Conservation (phyloP, 129 eudicot genomes). For the Artemisia argyi region DNA sequence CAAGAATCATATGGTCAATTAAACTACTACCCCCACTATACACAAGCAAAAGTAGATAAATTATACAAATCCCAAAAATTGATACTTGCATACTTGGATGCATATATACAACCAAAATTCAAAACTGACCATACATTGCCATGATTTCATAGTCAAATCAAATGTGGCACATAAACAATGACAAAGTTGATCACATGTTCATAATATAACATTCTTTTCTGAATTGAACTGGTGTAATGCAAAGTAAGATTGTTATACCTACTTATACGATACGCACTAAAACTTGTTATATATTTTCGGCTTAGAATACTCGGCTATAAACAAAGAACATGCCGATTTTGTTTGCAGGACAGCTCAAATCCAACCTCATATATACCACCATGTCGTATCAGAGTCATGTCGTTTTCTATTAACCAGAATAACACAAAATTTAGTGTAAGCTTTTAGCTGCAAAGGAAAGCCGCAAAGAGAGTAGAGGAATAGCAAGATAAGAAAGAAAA, state of each 20-base stretch:
- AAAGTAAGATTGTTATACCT: background rate
- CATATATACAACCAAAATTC: conserved; percentile 16
- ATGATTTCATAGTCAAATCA: conserved; percentile 24
- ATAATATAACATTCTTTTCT: conserved; percentile 3
- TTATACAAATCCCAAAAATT: conserved; percentile 10
- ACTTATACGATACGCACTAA: background rate
- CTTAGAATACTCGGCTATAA: background rate
- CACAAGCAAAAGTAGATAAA: conserved; percentile 31
- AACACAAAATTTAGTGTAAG: conserved; percentile 13
- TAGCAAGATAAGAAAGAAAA: background rate
- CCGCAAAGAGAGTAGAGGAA: background rate
- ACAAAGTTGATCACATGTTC: conserved; percentile 25
- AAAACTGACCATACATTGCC: conserved; percentile 24
- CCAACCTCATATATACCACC: conserved; percentile 14
- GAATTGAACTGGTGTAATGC: conserved; percentile 3
- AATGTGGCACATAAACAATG: conserved; percentile 39
- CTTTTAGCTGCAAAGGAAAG: conserved; percentile 6
- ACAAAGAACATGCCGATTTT: background rate
- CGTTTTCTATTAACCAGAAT: conserved; percentile 6
- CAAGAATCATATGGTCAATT: conserved; percentile 27
- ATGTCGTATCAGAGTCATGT: conserved; percentile 20
- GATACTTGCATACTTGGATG: conserved; percentile 32
- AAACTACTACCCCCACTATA: conserved; percentile 27
- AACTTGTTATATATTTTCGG: background rate
- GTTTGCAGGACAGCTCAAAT: conserved; percentile 15